Conservation (phyloP, 2,329 filamentous ascomycete species). For the Phialemoniopsis sp. region DNA sequence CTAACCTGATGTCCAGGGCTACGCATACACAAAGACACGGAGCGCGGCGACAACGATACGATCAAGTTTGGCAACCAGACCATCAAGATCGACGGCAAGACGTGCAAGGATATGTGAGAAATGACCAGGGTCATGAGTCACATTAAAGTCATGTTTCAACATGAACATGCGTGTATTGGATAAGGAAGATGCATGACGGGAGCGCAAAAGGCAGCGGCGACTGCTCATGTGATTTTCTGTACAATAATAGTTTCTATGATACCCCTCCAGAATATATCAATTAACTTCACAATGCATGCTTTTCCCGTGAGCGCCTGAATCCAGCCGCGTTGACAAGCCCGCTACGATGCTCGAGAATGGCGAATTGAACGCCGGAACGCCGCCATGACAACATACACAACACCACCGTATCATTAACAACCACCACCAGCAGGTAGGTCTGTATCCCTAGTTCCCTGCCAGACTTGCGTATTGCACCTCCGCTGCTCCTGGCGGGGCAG, state of each 20-base stretch:
- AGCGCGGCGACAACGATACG: conserved; percentile 89
- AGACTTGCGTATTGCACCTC: conserved; percentile 84
- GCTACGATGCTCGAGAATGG: conserved; percentile 6
- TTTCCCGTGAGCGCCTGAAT: too few relatives aligned
- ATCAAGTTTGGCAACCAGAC: conserved; percentile 60
- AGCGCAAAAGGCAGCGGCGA: too few relatives aligned
- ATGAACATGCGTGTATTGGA: too few relatives aligned
- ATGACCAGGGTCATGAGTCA: too few relatives aligned
- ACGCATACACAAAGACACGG: conserved; percentile 85
- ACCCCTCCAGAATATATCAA: not conserved
- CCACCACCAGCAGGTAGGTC: too few relatives aligned
- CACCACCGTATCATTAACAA: too few relatives aligned
- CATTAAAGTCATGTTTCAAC: too few relatives aligned
- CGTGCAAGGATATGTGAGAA: conserved; percentile 18
- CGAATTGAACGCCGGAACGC: conserved; percentile 22
- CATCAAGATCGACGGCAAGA: conserved; percentile 24
- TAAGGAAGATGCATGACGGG: too few relatives aligned
- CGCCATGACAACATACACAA: conserved; percentile 9
- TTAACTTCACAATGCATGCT: too few relatives aligned
- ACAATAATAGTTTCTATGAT: too few relatives aligned
- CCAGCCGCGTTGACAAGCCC: conserved; percentile 16
- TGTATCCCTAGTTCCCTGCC: conserved; percentile 56
- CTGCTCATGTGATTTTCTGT: not conserved
- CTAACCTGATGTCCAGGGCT: conserved; percentile 51
- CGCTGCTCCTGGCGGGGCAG: conserved; percentile 73